Base-by-base conservation (phyloP, 2,329 filamentous ascomycete species). In the Colletotrichum viniferum region DNA sequence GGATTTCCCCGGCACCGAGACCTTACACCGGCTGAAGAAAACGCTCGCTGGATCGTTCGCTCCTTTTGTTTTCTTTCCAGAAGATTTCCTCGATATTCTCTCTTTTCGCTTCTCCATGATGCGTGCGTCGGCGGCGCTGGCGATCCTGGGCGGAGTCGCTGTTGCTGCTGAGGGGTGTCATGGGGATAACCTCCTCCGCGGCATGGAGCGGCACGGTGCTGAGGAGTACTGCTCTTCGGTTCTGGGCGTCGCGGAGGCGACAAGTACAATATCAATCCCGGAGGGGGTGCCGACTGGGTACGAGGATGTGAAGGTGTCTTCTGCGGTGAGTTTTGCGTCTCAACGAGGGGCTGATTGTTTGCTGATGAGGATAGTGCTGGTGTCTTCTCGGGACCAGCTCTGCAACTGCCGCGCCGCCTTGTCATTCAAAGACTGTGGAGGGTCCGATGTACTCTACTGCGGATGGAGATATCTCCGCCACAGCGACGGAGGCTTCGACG, bases 171-270 rank as follows among this genome's bases (percentile, higher is more conserved):
- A 75, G 21, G 69, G 65, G 13, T 76, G 74, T 21, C 74, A 76
- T 21, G 63, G 60, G 13, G 76, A 77, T 13, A 77, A 77, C 61
- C 64, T 77, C 18, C 64, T 77, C 30, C 76, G 76, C 12, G 76
- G 55, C 1, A 52, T 77, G 38, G 69, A 72, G 43, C 74, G 74
- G 14, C 68, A 71, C 43, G 73, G 70, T 21, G 76, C 67, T 2
- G 66, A 43, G 16, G 63, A 28, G 9, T 77, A 77, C 52, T 77
- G 76, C 16, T 73, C 65, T 28, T 56, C 68, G 30, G 32, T 77
- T 7, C 26, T 77, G 7, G 2, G 10, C 2, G 12, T 52, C 4
- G 18, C 12, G 6, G 7, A 30, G 18, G 16, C 34, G 8, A 67
- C 24, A 6, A 16, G 18, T 3, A 60, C 58, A 1, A 7, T 65